Evolutionary conservation across 495 filamentous ascomycete genomes (phyloP).

Genomic region (Neurospora sp.): DNA sequence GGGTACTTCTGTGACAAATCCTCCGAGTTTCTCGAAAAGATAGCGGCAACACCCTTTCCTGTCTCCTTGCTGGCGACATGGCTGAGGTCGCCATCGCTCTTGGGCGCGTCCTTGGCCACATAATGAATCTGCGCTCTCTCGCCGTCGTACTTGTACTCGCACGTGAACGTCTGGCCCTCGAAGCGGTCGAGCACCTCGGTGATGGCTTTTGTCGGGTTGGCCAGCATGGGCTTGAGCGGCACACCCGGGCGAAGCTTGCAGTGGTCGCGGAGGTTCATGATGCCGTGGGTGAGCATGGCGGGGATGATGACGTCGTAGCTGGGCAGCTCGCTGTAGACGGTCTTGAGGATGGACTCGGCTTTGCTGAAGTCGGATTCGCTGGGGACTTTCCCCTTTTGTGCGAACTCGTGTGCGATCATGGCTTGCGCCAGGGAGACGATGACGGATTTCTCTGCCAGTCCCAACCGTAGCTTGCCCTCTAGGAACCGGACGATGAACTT

Average conservation of each 20-base stretch:
- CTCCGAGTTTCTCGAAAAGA: conserved; percentile 95
- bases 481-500: conserved; percentile 89
- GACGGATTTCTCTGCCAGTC: conserved; percentile 85
- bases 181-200: conserved; percentile 96
- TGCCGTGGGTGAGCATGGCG: conserved; percentile 73
- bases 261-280: conserved; percentile 65
- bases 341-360: conserved; percentile 76
- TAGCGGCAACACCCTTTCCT: conserved; percentile 64
- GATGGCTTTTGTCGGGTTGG: conserved; percentile 98
- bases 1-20: conserved; percentile 96
- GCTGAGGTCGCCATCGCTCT: conserved; percentile 43
- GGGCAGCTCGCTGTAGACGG: conserved; percentile 88
- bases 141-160: conserved; percentile 98
- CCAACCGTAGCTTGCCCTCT: conserved; percentile 86
- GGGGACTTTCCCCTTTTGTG: conserved; percentile 53
- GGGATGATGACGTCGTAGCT: conserved; percentile 94
- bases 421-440: conserved; percentile 83
- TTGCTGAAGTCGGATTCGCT: conserved; percentile 65
- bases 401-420: conserved; percentile 69
- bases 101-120: conserved; percentile 58
- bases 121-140: conserved; percentile 97
- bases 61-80: conserved; percentile 36
- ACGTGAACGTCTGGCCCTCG: conserved; percentile 89
- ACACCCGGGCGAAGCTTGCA: conserved; percentile 94
- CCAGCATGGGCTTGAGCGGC: conserved; percentile 96